Evolutionary conservation across 2,329 filamentous ascomycete genomes (phyloP), one percentile per base, ranked within the genome.

Genomic region (Colletotrichum spinosum): DNA sequence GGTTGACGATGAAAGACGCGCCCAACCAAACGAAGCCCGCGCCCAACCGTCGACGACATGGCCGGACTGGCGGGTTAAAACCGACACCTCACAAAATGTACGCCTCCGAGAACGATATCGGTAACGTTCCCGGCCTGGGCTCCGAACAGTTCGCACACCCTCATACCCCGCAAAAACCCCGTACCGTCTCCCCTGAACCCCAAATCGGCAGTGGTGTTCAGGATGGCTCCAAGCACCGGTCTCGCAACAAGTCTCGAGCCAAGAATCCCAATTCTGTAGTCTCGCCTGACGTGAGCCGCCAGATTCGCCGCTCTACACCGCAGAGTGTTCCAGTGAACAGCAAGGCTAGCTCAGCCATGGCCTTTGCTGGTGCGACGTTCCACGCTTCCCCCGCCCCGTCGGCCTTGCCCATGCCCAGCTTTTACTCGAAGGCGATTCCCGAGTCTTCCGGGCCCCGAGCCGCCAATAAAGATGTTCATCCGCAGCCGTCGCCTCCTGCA

Each of bases 321-420:
- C 65, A 60, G 25, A 65, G 15, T 49, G 55, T 64, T 35, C 60
- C 68, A 49, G 61, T 78, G 37, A 74, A 81, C 69, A 74, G 81
- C 69, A 84, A 83, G 73, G 78, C 84, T 50, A 77, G 78, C 53
- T 77, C 78, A 37, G 79, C 79, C 53, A 83, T 88, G 65, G 89
- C 91, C 50, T 99, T 97, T 79, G 96, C 96, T 44, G 96, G 95
- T 12, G 92, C 95, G 39, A 97, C 94, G 6, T 99, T 98, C 77
- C 94, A 97, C 77, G 92, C 94, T 45, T 98, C 96, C 8, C 96
- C 96, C 17, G 95, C 94, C 2, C 92, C 96, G 0, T 97, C 94
- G 8, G 90, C 93, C 33, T 83, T 99, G 38, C 96, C 96, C 0
- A 91, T 97, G 64, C 96, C 96, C 10, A 97, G 91, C 73, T 97